Evolutionary conservation across 768 basidiomycete genomes (phyloP).

Genomic region (Suillus ampliporus): DNA sequence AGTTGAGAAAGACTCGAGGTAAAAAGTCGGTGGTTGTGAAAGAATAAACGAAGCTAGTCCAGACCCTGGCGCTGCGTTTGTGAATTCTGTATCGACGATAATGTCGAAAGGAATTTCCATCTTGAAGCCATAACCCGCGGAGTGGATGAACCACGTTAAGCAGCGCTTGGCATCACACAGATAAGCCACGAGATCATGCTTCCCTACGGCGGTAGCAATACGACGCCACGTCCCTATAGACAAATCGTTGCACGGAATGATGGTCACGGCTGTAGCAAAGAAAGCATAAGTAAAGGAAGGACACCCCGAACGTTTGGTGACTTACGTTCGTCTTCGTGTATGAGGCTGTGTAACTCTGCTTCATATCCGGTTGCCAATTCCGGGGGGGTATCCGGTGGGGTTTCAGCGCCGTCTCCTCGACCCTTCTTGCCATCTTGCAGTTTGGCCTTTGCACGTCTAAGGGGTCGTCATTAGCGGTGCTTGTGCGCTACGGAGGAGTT

Average conservation of each 20-base stretch:
- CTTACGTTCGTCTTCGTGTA: constrained; percentile 82
- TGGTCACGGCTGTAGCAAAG: constrained; percentile 58
- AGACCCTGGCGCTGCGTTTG: constrained; percentile 56
- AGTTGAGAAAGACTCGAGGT: constrained; percentile 53
- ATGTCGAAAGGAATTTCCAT: constrained; percentile 80
- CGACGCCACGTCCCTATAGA: constrained; percentile 82
- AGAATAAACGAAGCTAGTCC: constrained; percentile 70
- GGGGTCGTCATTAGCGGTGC: constrained; percentile 8
- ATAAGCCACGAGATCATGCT: constrained; percentile 78
- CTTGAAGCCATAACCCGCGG: constrained; percentile 76
- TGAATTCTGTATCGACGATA: constrained; percentile 63
- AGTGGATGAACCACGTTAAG: constrained; percentile 81
- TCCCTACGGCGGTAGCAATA: constrained; percentile 57
- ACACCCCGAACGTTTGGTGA: constrained; percentile 10
- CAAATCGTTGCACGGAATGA: constrained; percentile 78
- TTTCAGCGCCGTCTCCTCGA: constrained; percentile 39
- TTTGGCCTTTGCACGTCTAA: constrained; percentile 84
- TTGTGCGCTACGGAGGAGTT: not conserved
- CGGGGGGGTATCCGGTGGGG: constrained; percentile 56
- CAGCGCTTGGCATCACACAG: constrained; percentile 68
- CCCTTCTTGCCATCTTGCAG: constrained; percentile 64
- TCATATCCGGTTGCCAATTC: constrained; percentile 58
- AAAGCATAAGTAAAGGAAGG: not conserved
- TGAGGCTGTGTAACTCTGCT: constrained; percentile 62
- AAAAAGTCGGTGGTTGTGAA: constrained; percentile 72